Conservation (phyloP, 1,284 basidiomycete genomes). For the Leccinum pallidistipes region DNA sequence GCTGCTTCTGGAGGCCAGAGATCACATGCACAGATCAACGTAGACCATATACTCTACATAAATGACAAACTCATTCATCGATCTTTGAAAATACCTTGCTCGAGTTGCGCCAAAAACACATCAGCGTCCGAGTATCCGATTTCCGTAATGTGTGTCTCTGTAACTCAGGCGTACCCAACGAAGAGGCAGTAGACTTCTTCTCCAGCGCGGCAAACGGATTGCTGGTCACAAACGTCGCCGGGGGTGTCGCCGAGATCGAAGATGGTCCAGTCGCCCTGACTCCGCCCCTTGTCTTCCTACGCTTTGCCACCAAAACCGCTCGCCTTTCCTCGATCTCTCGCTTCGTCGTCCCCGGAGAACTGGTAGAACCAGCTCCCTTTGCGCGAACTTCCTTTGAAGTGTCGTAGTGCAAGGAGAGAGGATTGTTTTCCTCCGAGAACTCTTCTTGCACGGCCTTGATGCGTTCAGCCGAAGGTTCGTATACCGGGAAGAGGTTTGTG, state of each 20-base stretch:
- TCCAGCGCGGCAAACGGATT: conserved; percentile 58
- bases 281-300: conserved; percentile 45
- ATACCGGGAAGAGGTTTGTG: conserved; percentile 80
- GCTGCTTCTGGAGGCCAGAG: conserved; percentile 42
- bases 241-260: conserved; percentile 2
- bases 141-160: conserved; percentile 19
- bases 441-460: conserved; percentile 75
- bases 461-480: conserved; percentile 80
- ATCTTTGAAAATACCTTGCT: conserved; percentile 43
- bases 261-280: not conserved
- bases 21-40: not conserved
- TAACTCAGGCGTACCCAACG: conserved; percentile 10
- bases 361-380: conserved; percentile 92
- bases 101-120: conserved; percentile 61
- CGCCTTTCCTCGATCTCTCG: conserved; percentile 77
- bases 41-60: not conserved
- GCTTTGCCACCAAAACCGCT: conserved; percentile 38
- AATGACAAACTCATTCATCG: conserved; percentile 8
- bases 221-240: conserved; percentile 10
- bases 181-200: conserved; percentile 28
- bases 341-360: conserved; percentile 82
- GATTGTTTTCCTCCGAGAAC: conserved; percentile 70
- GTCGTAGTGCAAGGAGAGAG: conserved; percentile 81
- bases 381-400: conserved; percentile 77
- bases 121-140: conserved; percentile 46